Evolutionary conservation across 2,329 filamentous ascomycete genomes (phyloP), one percentile per base, ranked within the genome.

Genomic region (Microascus cirrosus): DNA sequence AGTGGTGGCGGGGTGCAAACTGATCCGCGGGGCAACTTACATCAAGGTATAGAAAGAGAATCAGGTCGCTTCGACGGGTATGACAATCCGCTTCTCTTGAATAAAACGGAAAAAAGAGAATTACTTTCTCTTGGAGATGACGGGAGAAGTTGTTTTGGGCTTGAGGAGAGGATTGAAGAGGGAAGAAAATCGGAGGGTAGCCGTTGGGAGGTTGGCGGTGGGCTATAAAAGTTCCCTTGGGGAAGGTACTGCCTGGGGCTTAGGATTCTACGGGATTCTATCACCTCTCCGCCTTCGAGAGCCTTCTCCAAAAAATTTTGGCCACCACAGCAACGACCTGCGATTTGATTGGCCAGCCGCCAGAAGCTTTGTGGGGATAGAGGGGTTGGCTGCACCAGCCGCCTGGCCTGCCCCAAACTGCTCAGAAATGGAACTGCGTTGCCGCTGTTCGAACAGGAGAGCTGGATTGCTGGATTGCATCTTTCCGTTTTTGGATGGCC

Each of bases 241-340:
- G 20, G 15, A 52, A 52, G 45, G 45, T 48, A 20, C 48, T 57
- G 55, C 55, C 55, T 57, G 51, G 24, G 55, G 42, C 28, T 50
- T 42, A 52, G 32, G 61, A 62, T 62, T 62, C 61, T 58, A 62
- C 59, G 60, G 59, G 61, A 61, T 62, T 62, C 61, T 59, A 62
- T 62, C 56, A 59, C 54, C 54, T 35, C 50, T 56, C 61, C 54
- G 55, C 35, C 32, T 53, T 58, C 56, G 20, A 58, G 56, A 59
- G 53, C 59, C 59, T 60, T 54, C 56, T 60, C 35, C 51, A 58
- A 54, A 39, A 32, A 39, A 52, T 22, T 28, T 34, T 54, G 50
- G 59, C 59, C 57, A 54, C 59, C 59, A 59, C 42, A 39, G 55
- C 55, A 54, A 53, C 52, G 54, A 35, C 24, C 35, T 28, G 45